A percentile compares a stretch with the other conserved stretches of the same genome.
Conservation (phyloP, 495 filamentous ascomycete genomes). For the Trichoderma reesei region DNA sequence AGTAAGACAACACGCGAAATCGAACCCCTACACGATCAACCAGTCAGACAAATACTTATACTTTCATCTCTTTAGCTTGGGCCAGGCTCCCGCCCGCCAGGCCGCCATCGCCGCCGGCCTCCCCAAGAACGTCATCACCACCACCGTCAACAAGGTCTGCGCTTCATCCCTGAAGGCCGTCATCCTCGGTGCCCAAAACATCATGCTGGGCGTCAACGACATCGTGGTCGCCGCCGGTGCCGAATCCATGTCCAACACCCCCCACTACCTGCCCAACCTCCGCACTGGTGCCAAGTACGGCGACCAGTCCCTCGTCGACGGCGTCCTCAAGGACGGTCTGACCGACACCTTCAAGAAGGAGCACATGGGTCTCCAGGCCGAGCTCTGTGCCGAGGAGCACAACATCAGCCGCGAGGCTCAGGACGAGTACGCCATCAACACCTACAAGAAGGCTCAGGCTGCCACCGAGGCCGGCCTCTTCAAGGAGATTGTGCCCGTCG, state of each 20-base stretch:
- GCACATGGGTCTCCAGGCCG: constrained; percentile 87
- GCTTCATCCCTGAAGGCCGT: constrained; percentile 89
- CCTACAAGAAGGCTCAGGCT: constrained; percentile 82
- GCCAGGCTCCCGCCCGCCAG: constrained; percentile 93
- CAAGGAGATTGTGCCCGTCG: constrained; percentile 82
- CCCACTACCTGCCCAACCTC: constrained; percentile 85
- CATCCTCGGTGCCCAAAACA: constrained; percentile 89
- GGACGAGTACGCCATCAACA: constrained; percentile 87
- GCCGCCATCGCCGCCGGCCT: constrained; percentile 84
- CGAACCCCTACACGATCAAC: constrained; percentile 26
- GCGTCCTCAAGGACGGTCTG: constrained; percentile 83
- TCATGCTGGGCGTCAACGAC: constrained; percentile 86
- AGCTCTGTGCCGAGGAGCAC: constrained; percentile 86
- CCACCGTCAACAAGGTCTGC: constrained; percentile 98
- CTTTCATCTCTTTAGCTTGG: constrained; percentile 52
- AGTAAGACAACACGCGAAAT: constrained; percentile 48
- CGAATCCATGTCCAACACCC: constrained; percentile 95
- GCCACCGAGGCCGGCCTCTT: constrained; percentile 73
- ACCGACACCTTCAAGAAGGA: constrained; percentile 86
- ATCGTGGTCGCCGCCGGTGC: constrained; percentile 86
- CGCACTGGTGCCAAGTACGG: constrained; percentile 86
- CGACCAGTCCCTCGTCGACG: constrained; percentile 75
- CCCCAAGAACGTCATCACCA: constrained; percentile 65
- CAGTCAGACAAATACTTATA: constrained; percentile 8
- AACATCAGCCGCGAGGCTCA: constrained; percentile 69